Conservation (phyloP, 2,329 filamentous ascomycete species). For the Emericellopsis atlantica region DNA sequence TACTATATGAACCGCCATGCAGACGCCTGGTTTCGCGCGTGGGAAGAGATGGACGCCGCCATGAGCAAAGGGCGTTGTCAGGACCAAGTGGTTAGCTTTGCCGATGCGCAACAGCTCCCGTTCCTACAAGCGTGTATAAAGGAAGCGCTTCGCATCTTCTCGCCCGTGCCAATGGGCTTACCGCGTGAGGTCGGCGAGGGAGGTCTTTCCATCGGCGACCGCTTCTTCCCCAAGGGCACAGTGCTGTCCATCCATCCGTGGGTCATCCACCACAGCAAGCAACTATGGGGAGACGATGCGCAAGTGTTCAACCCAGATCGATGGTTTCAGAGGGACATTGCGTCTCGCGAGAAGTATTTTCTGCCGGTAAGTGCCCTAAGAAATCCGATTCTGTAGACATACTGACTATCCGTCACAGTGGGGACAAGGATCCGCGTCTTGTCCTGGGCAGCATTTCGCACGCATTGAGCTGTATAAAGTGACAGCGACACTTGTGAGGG, state of each 20-base stretch:
- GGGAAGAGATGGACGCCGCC: slow-evolving; percentile 5
- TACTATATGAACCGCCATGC: slow-evolving; percentile 6
- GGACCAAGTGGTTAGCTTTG: slow-evolving; percentile 3
- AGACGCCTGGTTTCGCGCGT: slow-evolving; percentile 1
- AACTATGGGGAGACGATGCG: slow-evolving; percentile 23
- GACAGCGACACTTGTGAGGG: slow-evolving; percentile 5
- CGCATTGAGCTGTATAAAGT: slow-evolving; percentile 7
- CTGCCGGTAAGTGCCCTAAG: slow-evolving; percentile 4
- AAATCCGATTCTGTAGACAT: background rate
- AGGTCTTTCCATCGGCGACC: slow-evolving; percentile 14
- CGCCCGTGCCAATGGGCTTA: slow-evolving; percentile 9
- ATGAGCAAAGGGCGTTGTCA: slow-evolving; percentile 1
- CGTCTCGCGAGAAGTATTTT: slow-evolving; percentile 3
- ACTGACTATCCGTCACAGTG: slow-evolving; percentile 3
- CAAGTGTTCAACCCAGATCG: slow-evolving; percentile 9
- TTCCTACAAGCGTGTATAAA: slow-evolving; percentile 24
- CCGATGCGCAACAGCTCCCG: slow-evolving; percentile 14
- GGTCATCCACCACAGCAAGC: slow-evolving; percentile 14
- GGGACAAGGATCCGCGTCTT: slow-evolving; percentile 6
- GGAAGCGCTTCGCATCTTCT: slow-evolving; percentile 25
- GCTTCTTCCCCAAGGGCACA: slow-evolving; percentile 16
- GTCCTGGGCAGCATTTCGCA: slow-evolving; percentile 7
- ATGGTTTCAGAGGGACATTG: slow-evolving; percentile 3
- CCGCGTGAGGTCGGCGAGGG: slow-evolving; percentile 15
- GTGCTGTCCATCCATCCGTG: slow-evolving; percentile 7